Evolutionary conservation across 2,329 filamentous ascomycete genomes (phyloP), one percentile per base, ranked within the genome.

Genomic region (Colletotrichum australisinense): DNA sequence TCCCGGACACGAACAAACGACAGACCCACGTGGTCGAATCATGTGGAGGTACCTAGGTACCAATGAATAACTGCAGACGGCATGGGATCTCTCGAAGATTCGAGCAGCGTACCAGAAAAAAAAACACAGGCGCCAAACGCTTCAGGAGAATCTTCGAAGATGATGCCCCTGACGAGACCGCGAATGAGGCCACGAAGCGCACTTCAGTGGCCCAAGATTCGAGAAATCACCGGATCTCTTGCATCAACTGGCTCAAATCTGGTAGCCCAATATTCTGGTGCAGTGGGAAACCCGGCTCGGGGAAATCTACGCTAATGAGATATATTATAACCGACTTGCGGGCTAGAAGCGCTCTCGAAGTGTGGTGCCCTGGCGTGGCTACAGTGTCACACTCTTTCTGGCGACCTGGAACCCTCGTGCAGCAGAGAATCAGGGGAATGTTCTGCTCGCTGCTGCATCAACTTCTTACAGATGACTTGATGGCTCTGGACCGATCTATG

Each of bases 361-460:
- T 63, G 2, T 63, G 46, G 60, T 6, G 26, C 5, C 42, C 42
- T 14, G 12, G 52, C 26, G 14, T n/a, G 5, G 3, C 53, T 53
- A 1, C 55, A 2, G 28, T 55, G 1, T 63, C 46, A 5, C 60
- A 63, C 16, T 38, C 53, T 16, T 63, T 63, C 19, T 63, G 46
- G 60, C 60, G 60, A 2, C 60, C 60, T 1, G 46, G 46, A 19
- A 53, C 6, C 6, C 46, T 16, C 5, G 35, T 63, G 28, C 46
- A 63, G 12, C 42, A 53, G n/a, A 63, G 28, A 4, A 63, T 63
- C 19, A 63, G 32, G 16, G 60, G 60, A 12, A 63, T 63, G 60
- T 22, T 63, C 2, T 63, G 60, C 16, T 63, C 60, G 3, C 7
- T 63, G 5, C 46, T 63, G 4, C 28, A 53, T 9, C 60, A 63